phyloP scores from a whole-genome alignment of 805 yeast species.

The Spathaspora gorwiae region DNA sequence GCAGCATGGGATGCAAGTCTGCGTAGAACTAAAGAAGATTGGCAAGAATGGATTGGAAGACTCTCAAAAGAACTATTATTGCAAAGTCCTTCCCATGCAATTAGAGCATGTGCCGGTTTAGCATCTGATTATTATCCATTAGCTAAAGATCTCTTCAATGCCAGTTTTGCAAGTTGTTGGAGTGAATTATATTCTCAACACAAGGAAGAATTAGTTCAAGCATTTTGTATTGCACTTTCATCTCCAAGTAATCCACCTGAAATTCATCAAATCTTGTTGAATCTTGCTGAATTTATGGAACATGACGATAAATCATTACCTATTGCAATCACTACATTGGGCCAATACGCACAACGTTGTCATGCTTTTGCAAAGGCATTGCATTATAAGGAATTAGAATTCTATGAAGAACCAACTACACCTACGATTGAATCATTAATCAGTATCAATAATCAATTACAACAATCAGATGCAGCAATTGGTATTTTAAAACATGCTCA shows the following conservation, averaged over 20 bases:
- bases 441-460: slow-evolving; percentile 87
- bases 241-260: slow-evolving; percentile 95
- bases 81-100: slow-evolving; percentile 91
- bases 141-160: slow-evolving; percentile 87
- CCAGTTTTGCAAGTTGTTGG: slow-evolving; percentile 96
- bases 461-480: slow-evolving; percentile 96
- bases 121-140: slow-evolving; percentile 85
- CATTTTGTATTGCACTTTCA: slow-evolving; percentile 81
- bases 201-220: slow-evolving; percentile 82
- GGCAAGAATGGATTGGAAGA: slow-evolving; percentile 96
- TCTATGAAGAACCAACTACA: slow-evolving; percentile 87
- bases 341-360: slow-evolving; percentile 89
- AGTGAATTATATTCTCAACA: slow-evolving; percentile 81
- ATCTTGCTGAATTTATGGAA: slow-evolving; percentile 94
- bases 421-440: slow-evolving; percentile 90
- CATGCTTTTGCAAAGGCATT: slow-evolving; percentile 97
- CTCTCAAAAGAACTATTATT: slow-evolving; percentile 79
- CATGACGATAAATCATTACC: slow-evolving; percentile 95
- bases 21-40: slow-evolving; percentile 86
- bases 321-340: slow-evolving; percentile 81
- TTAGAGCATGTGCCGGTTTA: slow-evolving; percentile 85
- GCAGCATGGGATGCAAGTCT: slow-evolving; percentile 91
- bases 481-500: slow-evolving; percentile 95
- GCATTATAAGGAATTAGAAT: slow-evolving; percentile 93
- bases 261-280: slow-evolving; percentile 82